Base-by-base conservation (phyloP, 148 eudicot genomes). In the Nyssa sinensis region DNA sequence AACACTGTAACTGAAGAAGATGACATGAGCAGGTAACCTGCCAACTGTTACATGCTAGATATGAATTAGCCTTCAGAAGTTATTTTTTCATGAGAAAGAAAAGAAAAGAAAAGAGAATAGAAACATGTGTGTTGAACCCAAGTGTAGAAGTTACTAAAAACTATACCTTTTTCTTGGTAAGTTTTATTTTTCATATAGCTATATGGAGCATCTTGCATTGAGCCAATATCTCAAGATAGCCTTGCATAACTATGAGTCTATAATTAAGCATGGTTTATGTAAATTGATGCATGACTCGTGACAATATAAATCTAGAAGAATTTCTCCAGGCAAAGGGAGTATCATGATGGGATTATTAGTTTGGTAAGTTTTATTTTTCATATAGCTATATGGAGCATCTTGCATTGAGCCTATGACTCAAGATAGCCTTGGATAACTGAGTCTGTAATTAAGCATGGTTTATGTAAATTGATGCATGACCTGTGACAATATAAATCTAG, bases 11-110 rank as follows among this genome's bases (percentile, higher is more conserved):
- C 77, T 11, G 85, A 79, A 64, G 83, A 77, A 32, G 84, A 78
- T 33, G 86, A 83, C 9, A 77, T 27, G 37, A 83, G 74, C 27
- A 83, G 72, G 71, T 83, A 83, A 37, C 79, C 81, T 77, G 81
- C 75, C 76, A 80, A 70, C 86, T 83, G 66, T 39, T 70, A 61
- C 34, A 74, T 23, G 19, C 23, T 25, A 9, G 19, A 60, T 60
- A n/a, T 33, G 25, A 24, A 25, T 72, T 19, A 34, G 10, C n/a
- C 33, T 37, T 27, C 11, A 3, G 19, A 72, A 4, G 11, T n/a
- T n/a, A 24, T 31, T 7, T 3, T 62, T 44, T 1, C 51, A 44
- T 19, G 12, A 44, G 51, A 12, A 44, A 44, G 3, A 44, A 44
- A 12, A 13, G 19, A 44, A 25, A 62, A 7, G 23, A n/a, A 57